Evolutionary conservation across 1,284 basidiomycete genomes (phyloP).

Genomic region (Tremellales sp.): DNA sequence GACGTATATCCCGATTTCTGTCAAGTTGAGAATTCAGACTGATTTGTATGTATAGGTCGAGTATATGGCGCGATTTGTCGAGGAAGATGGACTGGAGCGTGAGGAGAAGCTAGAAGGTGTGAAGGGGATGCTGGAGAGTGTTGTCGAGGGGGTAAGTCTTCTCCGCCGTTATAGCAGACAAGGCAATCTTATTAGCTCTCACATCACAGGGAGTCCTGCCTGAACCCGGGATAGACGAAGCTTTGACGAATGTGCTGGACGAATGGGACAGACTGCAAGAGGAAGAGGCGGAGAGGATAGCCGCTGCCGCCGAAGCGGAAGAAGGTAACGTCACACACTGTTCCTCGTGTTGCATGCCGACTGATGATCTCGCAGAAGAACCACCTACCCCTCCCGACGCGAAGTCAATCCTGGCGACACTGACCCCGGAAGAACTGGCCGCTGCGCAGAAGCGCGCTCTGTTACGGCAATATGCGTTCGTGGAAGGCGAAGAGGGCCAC

Average conservation of each 20-base stretch:
- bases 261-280: conserved; percentile 32
- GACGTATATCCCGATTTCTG: conserved; percentile 28
- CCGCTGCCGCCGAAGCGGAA: conserved; percentile 10
- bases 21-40: background rate
- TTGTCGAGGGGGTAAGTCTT: conserved; percentile 33
- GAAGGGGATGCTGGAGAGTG: conserved; percentile 46
- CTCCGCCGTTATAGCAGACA: background rate
- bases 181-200: background rate
- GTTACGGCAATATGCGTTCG: conserved; percentile 46
- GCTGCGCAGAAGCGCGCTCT: conserved; percentile 38
- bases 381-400: conserved; percentile 11
- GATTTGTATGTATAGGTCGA: conserved; percentile 32
- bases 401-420: conserved; percentile 23
- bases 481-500: conserved; percentile 33
- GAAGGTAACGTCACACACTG: conserved; percentile 7
- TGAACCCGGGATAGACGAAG: conserved; percentile 27
- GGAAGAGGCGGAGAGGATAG: conserved; percentile 17
- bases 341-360: background rate
- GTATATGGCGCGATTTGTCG: conserved; percentile 47
- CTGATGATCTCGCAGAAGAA: background rate
- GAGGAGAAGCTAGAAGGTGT: conserved; percentile 49
- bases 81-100: conserved; percentile 46
- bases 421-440: conserved; percentile 42
- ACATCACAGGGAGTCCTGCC: conserved; percentile 25
- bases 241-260: conserved; percentile 30